A percentile compares a stretch with the other conserved stretches of the same genome.
These are phyloP conservation scores for Penicillium hordei DNA, from an alignment of 2,329 filamentous ascomycete genomes.

Conservation along the genomic window DNA sequence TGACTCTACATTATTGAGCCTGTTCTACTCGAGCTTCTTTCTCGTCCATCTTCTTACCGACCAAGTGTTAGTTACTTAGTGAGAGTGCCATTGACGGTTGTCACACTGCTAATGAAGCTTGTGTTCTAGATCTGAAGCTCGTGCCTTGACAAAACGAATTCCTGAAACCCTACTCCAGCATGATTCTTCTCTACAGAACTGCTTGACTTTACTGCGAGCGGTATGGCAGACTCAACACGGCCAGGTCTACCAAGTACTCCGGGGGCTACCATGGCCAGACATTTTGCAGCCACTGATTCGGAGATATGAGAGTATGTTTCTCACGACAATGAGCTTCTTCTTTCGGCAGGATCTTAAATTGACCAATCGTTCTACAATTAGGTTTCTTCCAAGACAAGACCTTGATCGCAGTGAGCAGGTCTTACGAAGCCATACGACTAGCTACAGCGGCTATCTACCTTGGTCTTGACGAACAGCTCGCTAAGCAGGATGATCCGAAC, in stretches of 20 bases:
- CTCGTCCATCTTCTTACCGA: constrained; percentile 42
- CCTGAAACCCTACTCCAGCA: constrained; percentile 31
- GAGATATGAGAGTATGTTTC: constrained; percentile 38
- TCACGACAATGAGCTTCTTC: not conserved
- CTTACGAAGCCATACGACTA: constrained; percentile 43
- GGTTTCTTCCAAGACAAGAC: constrained; percentile 42
- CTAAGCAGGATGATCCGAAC: constrained; percentile 29
- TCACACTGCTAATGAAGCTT: not conserved
- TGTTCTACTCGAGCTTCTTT: constrained; percentile 43
- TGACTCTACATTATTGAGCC: constrained; percentile 33
- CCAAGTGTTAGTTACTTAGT: constrained; percentile 35
- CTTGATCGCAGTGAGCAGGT: constrained; percentile 38
- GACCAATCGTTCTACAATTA: constrained; percentile 10
- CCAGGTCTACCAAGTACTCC: constrained; percentile 38
- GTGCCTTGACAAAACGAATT: constrained; percentile 39
- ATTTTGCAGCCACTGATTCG: constrained; percentile 32
- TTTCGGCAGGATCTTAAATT: not conserved
- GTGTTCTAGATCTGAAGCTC: constrained; percentile 39
- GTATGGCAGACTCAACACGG: constrained; percentile 41
- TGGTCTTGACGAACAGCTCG: constrained; percentile 32
- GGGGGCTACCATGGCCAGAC: constrained; percentile 37
- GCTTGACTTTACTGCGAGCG: constrained; percentile 37
- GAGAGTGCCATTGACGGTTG: not conserved
- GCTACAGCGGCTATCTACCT: constrained; percentile 38
- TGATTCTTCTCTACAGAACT: constrained; percentile 37